Percentiles rank a stretch among this genome's conserved stretches.
phyloP scores from a whole-genome alignment of 2,329 filamentous ascomycete genomes.

The Epichloe amarillans region DNA sequence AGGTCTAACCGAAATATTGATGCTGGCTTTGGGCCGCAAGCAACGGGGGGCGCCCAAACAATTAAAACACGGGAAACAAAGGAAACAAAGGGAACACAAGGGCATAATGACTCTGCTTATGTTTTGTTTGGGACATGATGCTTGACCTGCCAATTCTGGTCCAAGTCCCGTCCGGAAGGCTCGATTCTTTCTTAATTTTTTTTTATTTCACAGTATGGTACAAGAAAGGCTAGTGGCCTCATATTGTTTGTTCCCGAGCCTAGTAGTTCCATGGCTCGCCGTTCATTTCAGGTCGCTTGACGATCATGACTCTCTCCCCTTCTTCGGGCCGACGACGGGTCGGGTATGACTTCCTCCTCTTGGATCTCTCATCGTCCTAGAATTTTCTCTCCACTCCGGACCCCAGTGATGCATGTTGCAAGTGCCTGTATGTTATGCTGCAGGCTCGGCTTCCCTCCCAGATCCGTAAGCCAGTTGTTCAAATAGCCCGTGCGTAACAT shows the following conservation, averaged over 20 bases:
- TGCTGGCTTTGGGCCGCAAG: not conserved
- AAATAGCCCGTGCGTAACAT: constrained; percentile 37
- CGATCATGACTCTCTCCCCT: not conserved
- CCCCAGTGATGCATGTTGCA: not conserved
- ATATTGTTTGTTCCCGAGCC: not conserved
- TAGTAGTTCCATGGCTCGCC: not conserved
- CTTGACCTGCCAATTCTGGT: not conserved
- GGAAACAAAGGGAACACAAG: not conserved
- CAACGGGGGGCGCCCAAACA: not conserved
- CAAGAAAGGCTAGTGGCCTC: not conserved
- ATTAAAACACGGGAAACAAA: not conserved
- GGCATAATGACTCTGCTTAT: not conserved
- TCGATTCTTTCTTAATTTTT: not conserved
- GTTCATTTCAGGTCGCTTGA: constrained; percentile 1
- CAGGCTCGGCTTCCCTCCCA: constrained; percentile 1
- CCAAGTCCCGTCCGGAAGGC: not conserved
- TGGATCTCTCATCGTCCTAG: not conserved
- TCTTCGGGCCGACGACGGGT: not conserved
- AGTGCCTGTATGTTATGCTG: not conserved
- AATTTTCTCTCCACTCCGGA: not conserved
- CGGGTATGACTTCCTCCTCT: not conserved
- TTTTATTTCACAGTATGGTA: constrained; percentile 1
- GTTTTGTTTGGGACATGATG: not conserved
- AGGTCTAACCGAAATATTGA: constrained; percentile 27
- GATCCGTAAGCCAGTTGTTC: constrained; percentile 11